Base-by-base conservation (phyloP, 495 filamentous ascomycete species). In the Xylaria grammica region DNA sequence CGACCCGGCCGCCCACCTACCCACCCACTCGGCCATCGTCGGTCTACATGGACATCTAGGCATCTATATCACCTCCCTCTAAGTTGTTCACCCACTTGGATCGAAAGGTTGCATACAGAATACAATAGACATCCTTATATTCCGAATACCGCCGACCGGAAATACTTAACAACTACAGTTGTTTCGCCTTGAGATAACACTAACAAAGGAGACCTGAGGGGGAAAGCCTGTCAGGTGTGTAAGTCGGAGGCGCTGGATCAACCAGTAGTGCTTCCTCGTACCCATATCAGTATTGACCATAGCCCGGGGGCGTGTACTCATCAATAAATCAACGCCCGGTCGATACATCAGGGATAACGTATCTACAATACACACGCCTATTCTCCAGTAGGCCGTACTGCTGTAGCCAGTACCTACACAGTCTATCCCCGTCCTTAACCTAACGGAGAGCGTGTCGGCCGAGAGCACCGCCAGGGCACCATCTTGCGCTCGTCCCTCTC, bases 201-300 rank as follows among this genome's bases (percentile, higher is more conserved):
- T 34, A 64, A 72, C 71, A 67, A 72, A 74, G 71, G 63, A 61
- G 48, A 59, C 40, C 62, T 36, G 6, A 36, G 11, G 63, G 67
- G 64, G 48, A 55, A 45, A 69, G 56, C 46, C 65, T 38, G 65
- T 69, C 61, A 58, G 65, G 54, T 57, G 48, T 60, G 19, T 62
- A 63, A 44, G 60, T 46, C 42, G 62, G 64, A 66, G 48, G 59
- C 61, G 49, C 64, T 60, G 62, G 69, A 68, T 69, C 60, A 63
- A 38, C 60, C 46, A 69, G 56, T 40, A 65, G 45, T 58, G 65
- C 67, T 59, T 66, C 62, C 42, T 58, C 62, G 10, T 38, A 46
- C 30, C 53, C 40, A 48, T 58, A 49, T 51, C 40, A 34, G 52
- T 38, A 24, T 40, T 9, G 24, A 19, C 49, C 20, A 29, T 26